These are phyloP conservation scores for Fraxinus dipetala DNA, from an alignment of 305 asterid species.

Conservation along the genomic window DNA sequence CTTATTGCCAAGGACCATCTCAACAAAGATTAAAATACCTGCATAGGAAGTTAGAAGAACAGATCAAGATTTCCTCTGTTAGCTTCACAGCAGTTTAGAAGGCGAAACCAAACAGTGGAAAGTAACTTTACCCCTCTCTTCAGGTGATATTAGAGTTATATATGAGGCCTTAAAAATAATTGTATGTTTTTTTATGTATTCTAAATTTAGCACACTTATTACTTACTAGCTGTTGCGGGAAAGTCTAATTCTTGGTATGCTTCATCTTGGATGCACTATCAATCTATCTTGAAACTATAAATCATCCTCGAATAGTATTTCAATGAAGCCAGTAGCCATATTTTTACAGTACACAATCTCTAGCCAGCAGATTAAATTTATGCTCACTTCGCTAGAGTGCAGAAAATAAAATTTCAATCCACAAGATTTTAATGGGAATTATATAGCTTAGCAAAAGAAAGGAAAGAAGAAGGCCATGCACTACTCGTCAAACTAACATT, in stretches of 20 bases:
- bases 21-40: slow-evolving; percentile 36
- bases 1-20: slow-evolving; percentile 34
- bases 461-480: not conserved
- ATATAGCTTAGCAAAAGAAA: not conserved
- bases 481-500: not conserved
- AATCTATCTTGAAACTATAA: not conserved
- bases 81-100: not conserved
- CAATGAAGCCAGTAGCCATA: not conserved
- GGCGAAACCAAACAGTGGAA: not conserved
- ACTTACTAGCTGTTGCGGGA: slow-evolving; percentile 5
- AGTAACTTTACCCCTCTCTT: not conserved
- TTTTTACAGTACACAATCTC: not conserved
- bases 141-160: not conserved
- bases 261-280: slow-evolving; percentile 8
- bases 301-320: not conserved
- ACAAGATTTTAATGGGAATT: not conserved
- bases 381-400: slow-evolving; percentile 3
- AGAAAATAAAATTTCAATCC: not conserved
- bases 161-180: not conserved
- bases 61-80: slow-evolving; percentile 8
- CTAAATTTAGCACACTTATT: not conserved
- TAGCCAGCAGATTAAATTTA: not conserved
- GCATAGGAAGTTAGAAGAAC: slow-evolving; percentile 20
- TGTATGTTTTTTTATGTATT: not conserved
- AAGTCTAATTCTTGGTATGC: not conserved